Evolutionary conservation across 108 stramenopile species (phyloP), one percentile per base, ranked within the genome.

Genomic region (Aurantiochytrium sp.): DNA sequence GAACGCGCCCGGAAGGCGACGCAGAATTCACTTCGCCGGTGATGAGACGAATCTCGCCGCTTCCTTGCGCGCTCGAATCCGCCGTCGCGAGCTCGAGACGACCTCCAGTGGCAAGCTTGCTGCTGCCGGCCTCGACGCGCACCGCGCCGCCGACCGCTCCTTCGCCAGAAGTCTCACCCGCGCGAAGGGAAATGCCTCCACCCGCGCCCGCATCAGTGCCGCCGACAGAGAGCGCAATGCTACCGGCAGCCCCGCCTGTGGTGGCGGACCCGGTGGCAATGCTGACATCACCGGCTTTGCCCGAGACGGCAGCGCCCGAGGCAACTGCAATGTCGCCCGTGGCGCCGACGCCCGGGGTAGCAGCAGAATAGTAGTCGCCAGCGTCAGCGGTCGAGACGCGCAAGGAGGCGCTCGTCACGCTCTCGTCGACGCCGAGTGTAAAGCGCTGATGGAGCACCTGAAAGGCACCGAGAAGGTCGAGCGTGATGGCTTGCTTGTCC

Each of bases 401-500:
- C 12, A 81, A 15, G 6, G 73, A 41, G 24, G 42, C 73, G 24
- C 73, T 81, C 24, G 6, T 24, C 10, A 12, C 45, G 6, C 19
- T n/a, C 42, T 3, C 39, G 32, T 81, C 45, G 17, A 48, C 42
- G 30, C 31, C 86, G 31, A 87, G 48, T 1, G 87, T 89, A 73
- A 92, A 94, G 3, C 90, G 59, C 54, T 88, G 55, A 37, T 91
- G 90, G 21, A 88, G 90, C 0, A 91, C 91, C 89, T 94, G 94
- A 2, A 94, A 8, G 15, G 92, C 94, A 2, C 89, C 92, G 34
- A 94, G 87, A n/a, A 94, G 34, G 55, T 94, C 94, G 27, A 94
- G 73, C 55, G 91, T 89, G 12, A 94, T 87, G 19, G 90, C 91
- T 50, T 92, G 93, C 86, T 94, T 94, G 89, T 94, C 90, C 3